Evolutionary conservation across 1,139 yeast genomes (phyloP), one percentile per base, ranked within the genome.

Genomic region (Trichomonascaceae sp.): DNA sequence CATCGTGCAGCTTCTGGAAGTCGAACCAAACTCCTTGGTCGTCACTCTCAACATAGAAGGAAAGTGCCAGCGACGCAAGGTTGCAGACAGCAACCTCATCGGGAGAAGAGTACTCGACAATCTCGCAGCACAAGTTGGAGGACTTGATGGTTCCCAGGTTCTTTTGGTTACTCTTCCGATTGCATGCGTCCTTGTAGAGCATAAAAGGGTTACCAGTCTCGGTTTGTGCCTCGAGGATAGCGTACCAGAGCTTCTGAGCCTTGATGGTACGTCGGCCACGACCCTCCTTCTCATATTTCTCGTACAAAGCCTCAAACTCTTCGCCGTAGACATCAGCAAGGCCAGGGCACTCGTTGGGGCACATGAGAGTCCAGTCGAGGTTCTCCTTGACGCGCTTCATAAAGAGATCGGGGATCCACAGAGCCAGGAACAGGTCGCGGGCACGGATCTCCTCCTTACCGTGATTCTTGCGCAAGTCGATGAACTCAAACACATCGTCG

Each of bases 151-250:
- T 67, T 51, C 94, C 94, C 57, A 82, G 65, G 57, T 82, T 82
- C 71, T 81, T 73, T 61, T 82, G 94, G 60, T 82, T 82, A 42
- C 81, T 67, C 62, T 84, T 82, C 44, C 67, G 51, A 64, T 82
- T 82, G 64, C 93, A 79, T 29, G 93, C 74, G 62, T 82, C 94
- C 62, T 82, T 82, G 66, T 81, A 82, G 31, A 82, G 68, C 84
- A 82, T 80, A 65, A 79, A 84, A 33, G 94, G 94, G 50, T 84
- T 79, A 53, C 94, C 94, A 25, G 94, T 82, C 65, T 82, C 94
- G 35, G 89, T 80, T 63, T 82, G 94, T 31, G 93, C 78, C 54
- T 82, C 93, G 44, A 82, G 64, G 44, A 82, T 81, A 36, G 85
- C 75, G 46, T 78, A 76, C 94, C 94, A 82, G 41, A 82, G 68